Evolutionary conservation across 2,329 filamentous ascomycete species (phyloP), one percentile per base, ranked within the genome.

Genomic region (Bipolaris gigantea): DNA sequence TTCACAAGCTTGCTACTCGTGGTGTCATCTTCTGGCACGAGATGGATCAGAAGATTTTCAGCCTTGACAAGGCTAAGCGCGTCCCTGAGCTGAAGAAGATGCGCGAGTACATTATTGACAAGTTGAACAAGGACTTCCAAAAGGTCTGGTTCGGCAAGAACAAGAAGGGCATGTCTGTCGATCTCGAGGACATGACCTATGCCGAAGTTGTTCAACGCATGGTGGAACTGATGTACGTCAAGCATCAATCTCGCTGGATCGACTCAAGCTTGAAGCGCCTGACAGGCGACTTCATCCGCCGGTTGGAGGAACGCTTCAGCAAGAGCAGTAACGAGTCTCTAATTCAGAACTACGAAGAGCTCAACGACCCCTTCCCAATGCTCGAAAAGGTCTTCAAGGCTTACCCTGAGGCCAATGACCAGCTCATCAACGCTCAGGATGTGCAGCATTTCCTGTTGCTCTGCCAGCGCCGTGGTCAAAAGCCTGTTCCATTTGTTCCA

Each of bases 21-120:
- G 94, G 94, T 83, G 92, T 99, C 43, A 81, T 85, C 50, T 96
- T 99, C 81, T 99, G 94, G 94, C 88, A 92, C 45, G 95, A 99
- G 79, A 96, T 99, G 92, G 94, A 99, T 71, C 85, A 95, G 76
- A 97, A 96, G 79, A 97, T 99, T 69, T 99, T 99, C 81, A 89
- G 86, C 71, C 80, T 99, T 44, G 92, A 96, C 76, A 97, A 96
- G 80, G 91, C 93, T 25, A 79, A 79, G 61, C 73, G 76, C 21
- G 52, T 76, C 15, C 68, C 67, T 2, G 75, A 75, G 55, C 65
- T 81, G 6, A 75, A 74, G 63, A 75, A 75, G 61, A 76, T 75
- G 66, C 73, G 72, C 40, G 72, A 76, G 11, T 73, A 78, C 64
- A 78, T 81, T 61, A 78, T 80, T 59, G 69, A 71, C 46, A 74